Conservation (phyloP, 1,139 yeast species). For the Taiozyma sp. region DNA sequence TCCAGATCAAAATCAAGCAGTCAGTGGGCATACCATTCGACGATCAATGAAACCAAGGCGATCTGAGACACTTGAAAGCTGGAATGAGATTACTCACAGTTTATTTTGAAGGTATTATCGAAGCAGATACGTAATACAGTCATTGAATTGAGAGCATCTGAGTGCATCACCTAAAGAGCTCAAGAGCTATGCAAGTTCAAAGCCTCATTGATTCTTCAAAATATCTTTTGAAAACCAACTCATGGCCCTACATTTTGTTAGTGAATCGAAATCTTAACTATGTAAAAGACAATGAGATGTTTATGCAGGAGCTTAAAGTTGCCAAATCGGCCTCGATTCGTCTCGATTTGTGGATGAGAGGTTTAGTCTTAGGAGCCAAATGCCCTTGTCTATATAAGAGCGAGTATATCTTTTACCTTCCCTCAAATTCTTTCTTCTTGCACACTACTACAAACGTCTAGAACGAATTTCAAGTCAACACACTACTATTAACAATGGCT, state of each 20-base stretch:
- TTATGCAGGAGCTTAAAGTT: not conserved
- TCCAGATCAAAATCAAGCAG: not conserved
- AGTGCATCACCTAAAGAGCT: conserved; percentile 28
- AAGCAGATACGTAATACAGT: too few relatives aligned
- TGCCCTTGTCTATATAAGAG: not conserved
- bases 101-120: too few relatives aligned
- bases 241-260: not conserved
- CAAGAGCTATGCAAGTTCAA: too few relatives aligned
- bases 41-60: not conserved
- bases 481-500: not conserved
- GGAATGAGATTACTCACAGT: too few relatives aligned
- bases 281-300: not conserved
- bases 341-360: not conserved
- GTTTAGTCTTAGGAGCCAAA: not conserved
- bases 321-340: not conserved
- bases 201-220: too few relatives aligned
- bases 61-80: not conserved
- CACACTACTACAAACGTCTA: too few relatives aligned
- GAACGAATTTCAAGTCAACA: not conserved
- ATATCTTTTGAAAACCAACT: too few relatives aligned
- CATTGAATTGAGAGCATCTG: not conserved
- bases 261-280: not conserved
- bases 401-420: not conserved
- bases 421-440: not conserved
- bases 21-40: not conserved